Evolutionary conservation across 768 basidiomycete genomes (phyloP).

Genomic region (Calocybe gangraenosa): DNA sequence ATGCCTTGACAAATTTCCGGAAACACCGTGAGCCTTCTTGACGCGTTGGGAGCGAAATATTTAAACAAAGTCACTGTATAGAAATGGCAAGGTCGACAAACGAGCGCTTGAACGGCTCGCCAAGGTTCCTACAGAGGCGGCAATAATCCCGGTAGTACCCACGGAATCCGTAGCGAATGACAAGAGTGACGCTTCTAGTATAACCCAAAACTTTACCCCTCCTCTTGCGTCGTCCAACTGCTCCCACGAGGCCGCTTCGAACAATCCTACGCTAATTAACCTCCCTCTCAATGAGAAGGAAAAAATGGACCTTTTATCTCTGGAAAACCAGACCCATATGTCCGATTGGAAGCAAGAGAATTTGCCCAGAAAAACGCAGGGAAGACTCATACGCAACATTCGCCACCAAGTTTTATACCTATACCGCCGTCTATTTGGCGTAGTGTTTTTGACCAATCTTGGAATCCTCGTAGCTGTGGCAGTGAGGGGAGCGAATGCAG

Average conservation of each 20-base stretch:
- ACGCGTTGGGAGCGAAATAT: background rate
- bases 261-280: slow-evolving; percentile 10
- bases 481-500: slow-evolving; percentile 29
- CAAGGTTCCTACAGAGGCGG: slow-evolving; percentile 13
- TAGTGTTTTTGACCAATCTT: slow-evolving; percentile 53
- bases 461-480: slow-evolving; percentile 42
- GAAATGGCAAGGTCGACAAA: slow-evolving; percentile 50
- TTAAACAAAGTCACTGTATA: slow-evolving; percentile 15
- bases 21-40: slow-evolving; percentile 37
- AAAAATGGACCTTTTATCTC: slow-evolving; percentile 5
- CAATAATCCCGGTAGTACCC: background rate
- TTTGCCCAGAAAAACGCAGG: slow-evolving; percentile 47
- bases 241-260: background rate
- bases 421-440: slow-evolving; percentile 55
- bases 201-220: background rate
- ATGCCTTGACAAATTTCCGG: slow-evolving; percentile 41
- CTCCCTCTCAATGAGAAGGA: slow-evolving; percentile 11
- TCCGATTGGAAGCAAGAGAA: slow-evolving; percentile 48
- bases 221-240: background rate
- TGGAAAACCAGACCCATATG: slow-evolving; percentile 28
- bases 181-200: slow-evolving; percentile 1
- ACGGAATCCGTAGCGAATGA: background rate
- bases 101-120: slow-evolving; percentile 36
- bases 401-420: slow-evolving; percentile 54
- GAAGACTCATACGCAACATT: slow-evolving; percentile 43